phyloP scores from a whole-genome alignment of 2,329 filamentous ascomycete species.

The Aspergillus phoenicis region DNA sequence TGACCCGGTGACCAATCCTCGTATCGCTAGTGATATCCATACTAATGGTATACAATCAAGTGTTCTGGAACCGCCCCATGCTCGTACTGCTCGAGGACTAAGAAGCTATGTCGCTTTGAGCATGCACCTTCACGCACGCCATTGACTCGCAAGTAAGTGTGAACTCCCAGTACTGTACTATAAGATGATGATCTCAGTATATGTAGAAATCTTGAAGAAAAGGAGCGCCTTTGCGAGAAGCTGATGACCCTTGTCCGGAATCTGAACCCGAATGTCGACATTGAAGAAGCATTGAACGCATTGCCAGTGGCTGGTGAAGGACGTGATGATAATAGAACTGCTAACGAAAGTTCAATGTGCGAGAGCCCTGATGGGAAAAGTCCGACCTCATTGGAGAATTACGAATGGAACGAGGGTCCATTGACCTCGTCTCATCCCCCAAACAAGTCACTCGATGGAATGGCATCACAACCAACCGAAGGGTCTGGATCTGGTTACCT shows the following conservation, averaged over 20 bases:
- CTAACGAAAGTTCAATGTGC: neutral
- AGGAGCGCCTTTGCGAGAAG: slow-evolving; percentile 16
- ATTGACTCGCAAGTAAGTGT: slow-evolving; percentile 19
- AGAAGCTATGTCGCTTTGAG: slow-evolving; percentile 18
- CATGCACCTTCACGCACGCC: slow-evolving; percentile 17
- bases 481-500: slow-evolving; percentile 18
- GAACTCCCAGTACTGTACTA: too few relatives aligned
- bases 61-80: slow-evolving; percentile 22
- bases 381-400: slow-evolving; percentile 3
- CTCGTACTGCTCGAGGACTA: slow-evolving; percentile 15
- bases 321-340: neutral
- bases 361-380: neutral
- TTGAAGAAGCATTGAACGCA: slow-evolving; percentile 16
- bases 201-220: slow-evolving; percentile 19
- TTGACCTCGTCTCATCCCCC: slow-evolving; percentile 2
- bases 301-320: neutral
- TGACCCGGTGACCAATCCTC: neutral
- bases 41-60: neutral
- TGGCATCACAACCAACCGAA: slow-evolving; percentile 18
- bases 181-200: neutral
- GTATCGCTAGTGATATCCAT: neutral
- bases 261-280: slow-evolving; percentile 19
- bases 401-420: slow-evolving; percentile 21
- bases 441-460: slow-evolving; percentile 17
- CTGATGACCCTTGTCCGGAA: slow-evolving; percentile 10